Base-by-base conservation (phyloP, 352 stramenopile species). In the Phytophthora boehmeriae region DNA sequence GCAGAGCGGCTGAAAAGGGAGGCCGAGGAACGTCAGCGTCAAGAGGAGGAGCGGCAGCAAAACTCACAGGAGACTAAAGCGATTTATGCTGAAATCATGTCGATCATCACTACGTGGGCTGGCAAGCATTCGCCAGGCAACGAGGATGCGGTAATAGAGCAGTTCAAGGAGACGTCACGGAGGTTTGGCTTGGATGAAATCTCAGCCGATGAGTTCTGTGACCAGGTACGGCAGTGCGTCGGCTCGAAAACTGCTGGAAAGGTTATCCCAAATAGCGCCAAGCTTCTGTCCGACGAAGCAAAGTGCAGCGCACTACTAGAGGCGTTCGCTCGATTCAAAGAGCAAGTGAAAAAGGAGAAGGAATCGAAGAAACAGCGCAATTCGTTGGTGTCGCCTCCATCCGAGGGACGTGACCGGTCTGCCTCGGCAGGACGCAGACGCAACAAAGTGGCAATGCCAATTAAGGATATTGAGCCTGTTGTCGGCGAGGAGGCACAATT, bases 381-480 rank as follows among this genome's bases (percentile, higher is more conserved):
- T 17, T 82, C 65, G 56, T 47, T 63, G 14, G 63, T 74, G 17
- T 76, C 80, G 8, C 62, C 64, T 9, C 47, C 59, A 6, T 54
- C 73, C 0, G 35, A 75, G 23, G 66, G 66, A 14, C 71, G 71
- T 14, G 39, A 67, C 14, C 74, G 70, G 16, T 68, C 73, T 0
- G 66, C 63, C 42, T 86, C 78, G 10, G 71, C 75, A 1, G 77
- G 71, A 27, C 75, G 71, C n/a, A 80, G 36, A 28, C 69, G 76
- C 42, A 86, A 73, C 39, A 87, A 83, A 47, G 48, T 73, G 22
- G 54, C 70, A n/a, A 63, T 85, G 3, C 60, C 83, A 22, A 76
- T 95, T 9, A 75, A 93, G 50, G 83, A 95, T 45, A 87, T 95
- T 20, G 81, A 93, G 44, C 87, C 87, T 8, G 85, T 95, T 11